Percentiles rank a stretch among this genome's conserved stretches.
Conservation (phyloP, 495 filamentous ascomycete species). For the Friedmanniomyces simplex region DNA sequence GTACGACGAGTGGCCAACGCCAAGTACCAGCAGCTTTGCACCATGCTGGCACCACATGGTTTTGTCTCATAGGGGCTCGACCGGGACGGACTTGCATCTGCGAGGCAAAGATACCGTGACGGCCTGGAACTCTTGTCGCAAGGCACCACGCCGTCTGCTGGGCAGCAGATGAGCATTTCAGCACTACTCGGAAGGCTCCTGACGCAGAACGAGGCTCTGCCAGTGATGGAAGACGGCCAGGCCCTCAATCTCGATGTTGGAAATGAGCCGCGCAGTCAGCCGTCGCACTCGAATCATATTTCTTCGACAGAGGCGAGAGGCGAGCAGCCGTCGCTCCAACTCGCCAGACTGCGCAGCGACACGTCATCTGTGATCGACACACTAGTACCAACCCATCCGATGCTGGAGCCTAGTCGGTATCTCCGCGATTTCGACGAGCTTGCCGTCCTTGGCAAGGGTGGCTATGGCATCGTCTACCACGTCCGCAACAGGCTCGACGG, state of each 20-base stretch:
- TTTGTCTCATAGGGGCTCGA: conserved; percentile 7
- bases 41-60: not conserved
- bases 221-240: no score
- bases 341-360: no score
- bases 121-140: conserved; percentile 10
- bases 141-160: not conserved
- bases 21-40: conserved; percentile 5
- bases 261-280: no score
- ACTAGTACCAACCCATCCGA: not conserved
- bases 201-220: not conserved
- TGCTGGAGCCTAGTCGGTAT: conserved; percentile 1
- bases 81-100: not conserved
- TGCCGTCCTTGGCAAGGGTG: conserved; percentile 33
- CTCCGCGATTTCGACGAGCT: conserved; percentile 25
- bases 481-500: conserved; percentile 32
- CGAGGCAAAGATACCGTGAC: conserved; percentile 12
- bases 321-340: no score
- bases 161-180: not conserved
- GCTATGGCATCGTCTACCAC: conserved; percentile 36
- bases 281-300: no score
- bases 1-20: not conserved
- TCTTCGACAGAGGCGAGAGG: no score
- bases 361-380: not conserved
- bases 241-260: no score
- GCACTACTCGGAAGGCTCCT: not conserved